phyloP scores from a whole-genome alignment of 1,284 basidiomycete genomes.

The Vanrija sp. region DNA sequence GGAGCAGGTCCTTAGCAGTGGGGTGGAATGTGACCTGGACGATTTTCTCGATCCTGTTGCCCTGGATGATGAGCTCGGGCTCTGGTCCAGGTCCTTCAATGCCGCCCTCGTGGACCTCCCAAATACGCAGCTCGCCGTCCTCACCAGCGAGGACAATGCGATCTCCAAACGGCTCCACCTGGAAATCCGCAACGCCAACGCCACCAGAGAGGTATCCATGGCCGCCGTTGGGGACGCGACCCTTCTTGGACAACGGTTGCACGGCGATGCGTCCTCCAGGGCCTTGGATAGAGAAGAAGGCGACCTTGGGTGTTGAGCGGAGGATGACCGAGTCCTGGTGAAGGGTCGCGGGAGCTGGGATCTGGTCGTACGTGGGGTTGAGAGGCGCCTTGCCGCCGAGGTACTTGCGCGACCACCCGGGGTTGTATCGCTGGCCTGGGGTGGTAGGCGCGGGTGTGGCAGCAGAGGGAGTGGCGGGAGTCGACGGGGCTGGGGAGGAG shows the following conservation, averaged over 20 bases:
- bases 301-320: slow-evolving; percentile 33
- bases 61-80: slow-evolving; percentile 29
- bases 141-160: slow-evolving; percentile 49
- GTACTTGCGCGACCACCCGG: slow-evolving; percentile 50
- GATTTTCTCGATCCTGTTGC: slow-evolving; percentile 46
- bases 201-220: slow-evolving; percentile 44
- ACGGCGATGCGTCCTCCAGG: slow-evolving; percentile 51
- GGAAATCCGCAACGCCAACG: slow-evolving; percentile 48
- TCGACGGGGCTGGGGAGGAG: background rate
- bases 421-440: slow-evolving; percentile 28
- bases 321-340: slow-evolving; percentile 47
- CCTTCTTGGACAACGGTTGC: slow-evolving; percentile 46
- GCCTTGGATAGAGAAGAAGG: slow-evolving; percentile 51
- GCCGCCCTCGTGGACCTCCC: slow-evolving; percentile 35
- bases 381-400: slow-evolving; percentile 50
- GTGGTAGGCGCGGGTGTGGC: background rate
- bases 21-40: slow-evolving; percentile 48
- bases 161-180: slow-evolving; percentile 38
- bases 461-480: background rate
- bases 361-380: slow-evolving; percentile 50
- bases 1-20: slow-evolving; percentile 44
- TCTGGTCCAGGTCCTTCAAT: slow-evolving; percentile 37
- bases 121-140: slow-evolving; percentile 48
- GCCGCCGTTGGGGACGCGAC: slow-evolving; percentile 44
- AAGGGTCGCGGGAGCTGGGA: slow-evolving; percentile 46